A percentile compares a stretch with the other conserved stretches of the same genome.
Evolutionary conservation across 2,329 filamentous ascomycete genomes (phyloP).

Genomic region (Aspergillus ochraceus): DNA sequence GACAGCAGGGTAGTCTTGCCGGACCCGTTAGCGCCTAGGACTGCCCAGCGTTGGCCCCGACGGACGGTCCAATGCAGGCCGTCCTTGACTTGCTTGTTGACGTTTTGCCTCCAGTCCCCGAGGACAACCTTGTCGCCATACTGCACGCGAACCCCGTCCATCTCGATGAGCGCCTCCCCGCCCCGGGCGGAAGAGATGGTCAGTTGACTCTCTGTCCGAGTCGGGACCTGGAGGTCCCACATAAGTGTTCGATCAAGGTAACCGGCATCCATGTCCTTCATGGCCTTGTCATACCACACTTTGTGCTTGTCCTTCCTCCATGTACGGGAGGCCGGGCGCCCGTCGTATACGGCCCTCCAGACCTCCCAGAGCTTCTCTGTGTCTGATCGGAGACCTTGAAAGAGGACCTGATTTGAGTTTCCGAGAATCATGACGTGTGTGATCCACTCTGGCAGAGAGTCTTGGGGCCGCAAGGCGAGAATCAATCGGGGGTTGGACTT

Average conservation of each 20-base stretch:
- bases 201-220: conserved; percentile 3
- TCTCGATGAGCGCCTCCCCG: conserved; percentile 77
- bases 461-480: conserved; percentile 78
- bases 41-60: conserved; percentile 82
- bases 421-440: conserved; percentile 77
- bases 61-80: conserved; percentile 83
- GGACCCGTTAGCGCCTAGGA: conserved; percentile 90
- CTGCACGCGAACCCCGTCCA: conserved; percentile 77
- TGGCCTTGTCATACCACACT: conserved; percentile 14
- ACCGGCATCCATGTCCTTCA: conserved; percentile 19
- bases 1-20: conserved; percentile 95
- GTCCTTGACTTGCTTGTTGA: conserved; percentile 50
- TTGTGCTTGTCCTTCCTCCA: conserved; percentile 1
- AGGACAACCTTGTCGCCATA: conserved; percentile 78
- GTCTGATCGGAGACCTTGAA: conserved; percentile 64
- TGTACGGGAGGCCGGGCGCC: neutral
- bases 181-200: conserved; percentile 21
- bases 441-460: conserved; percentile 85
- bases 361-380: conserved; percentile 51
- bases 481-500: conserved; percentile 70
- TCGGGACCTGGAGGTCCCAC: conserved; percentile 23
- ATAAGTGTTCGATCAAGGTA: conserved; percentile 26
- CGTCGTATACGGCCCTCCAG: conserved; percentile 27
- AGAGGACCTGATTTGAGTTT: conserved; percentile 63
- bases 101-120: conserved; percentile 72